Evolutionary conservation across 164 flowering plant species (phyloP), one percentile per base, ranked within the genome.

Genomic region (Nelumbo lutea): DNA sequence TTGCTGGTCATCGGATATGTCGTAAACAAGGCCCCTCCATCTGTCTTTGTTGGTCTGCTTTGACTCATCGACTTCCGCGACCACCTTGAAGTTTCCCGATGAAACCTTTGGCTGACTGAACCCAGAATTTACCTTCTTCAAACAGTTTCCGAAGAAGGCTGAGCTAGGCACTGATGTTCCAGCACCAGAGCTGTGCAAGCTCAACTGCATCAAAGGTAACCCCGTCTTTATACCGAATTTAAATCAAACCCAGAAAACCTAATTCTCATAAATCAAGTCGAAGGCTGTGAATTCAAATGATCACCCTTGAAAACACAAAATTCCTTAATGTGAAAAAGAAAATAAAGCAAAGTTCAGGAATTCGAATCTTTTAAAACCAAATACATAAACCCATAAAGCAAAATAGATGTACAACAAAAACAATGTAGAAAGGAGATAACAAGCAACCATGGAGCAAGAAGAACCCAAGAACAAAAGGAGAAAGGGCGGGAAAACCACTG

Each of bases 1-100:
- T 64, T 86, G 90, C 46, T 84, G 90, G 68, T 86, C 90, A 56
- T 86, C 89, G 0, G 89, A 86, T 11, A 27, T 68, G 72, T 84
- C 89, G 45, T 5, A 64, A 14, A 73, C 84, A 43, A 85, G 84
- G n/a, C 89, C 89, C 41, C 8, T 66, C 89, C 87, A 86, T 68
- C 60, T 81, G 79, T 86, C 89, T 76, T 78, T 76, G 13, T 45
- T 45, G 4, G 80, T 78, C 76, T 86, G 83, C 75, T 81, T 75
- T 1, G 27, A 47, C 59, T 78, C 84, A 15, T 81, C 83, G 6
- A 65, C 59, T 50, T 82, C 82, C 0, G 83, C 83, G 9, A 61
- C 73, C 27, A 83, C 68, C 69, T 70, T 81, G 56, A 81, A 75
- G 52, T 39, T 77, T 59, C 73, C 64, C 0, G 80, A 48, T 1